Evolutionary conservation across 345 rosid genomes (phyloP).

Genomic region (Pistacia vera): DNA sequence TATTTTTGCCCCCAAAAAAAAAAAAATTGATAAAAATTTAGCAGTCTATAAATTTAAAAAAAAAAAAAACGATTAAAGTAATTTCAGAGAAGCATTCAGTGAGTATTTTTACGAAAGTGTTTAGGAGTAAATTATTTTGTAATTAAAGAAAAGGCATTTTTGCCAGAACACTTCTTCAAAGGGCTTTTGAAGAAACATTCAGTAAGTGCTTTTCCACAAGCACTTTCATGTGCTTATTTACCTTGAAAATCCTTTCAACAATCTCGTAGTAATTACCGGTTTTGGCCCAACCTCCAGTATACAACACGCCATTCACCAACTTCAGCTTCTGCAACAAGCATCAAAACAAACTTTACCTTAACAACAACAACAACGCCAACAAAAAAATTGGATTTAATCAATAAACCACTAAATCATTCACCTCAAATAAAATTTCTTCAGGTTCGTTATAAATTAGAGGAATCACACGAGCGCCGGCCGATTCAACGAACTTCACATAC

Average conservation of each 20-base stretch:
- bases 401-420: conserved; percentile 6
- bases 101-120: no score
- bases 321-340: conserved; percentile 65
- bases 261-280: conserved; percentile 31
- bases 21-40: no score
- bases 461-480: conserved; percentile 89
- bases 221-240: no score
- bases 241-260: no score
- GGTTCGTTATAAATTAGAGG: conserved; percentile 86
- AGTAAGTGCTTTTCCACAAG: no score
- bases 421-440: conserved; percentile 62
- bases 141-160: no score
- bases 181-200: no score
- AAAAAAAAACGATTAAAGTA: no score
- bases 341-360: conserved; percentile 2
- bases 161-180: no score
- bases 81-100: no score
- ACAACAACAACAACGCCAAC: neutral
- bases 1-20: no score
- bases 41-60: conserved; percentile 2
- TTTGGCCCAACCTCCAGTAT: conserved; percentile 95
- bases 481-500: conserved; percentile 86
- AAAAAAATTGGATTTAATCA: neutral
- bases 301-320: conserved; percentile 79
- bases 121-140: no score